Percentiles rank a stretch among this genome's conserved stretches.
Conservation (phyloP, 2,329 filamentous ascomycete species). For the Elsinoe ampelina region DNA sequence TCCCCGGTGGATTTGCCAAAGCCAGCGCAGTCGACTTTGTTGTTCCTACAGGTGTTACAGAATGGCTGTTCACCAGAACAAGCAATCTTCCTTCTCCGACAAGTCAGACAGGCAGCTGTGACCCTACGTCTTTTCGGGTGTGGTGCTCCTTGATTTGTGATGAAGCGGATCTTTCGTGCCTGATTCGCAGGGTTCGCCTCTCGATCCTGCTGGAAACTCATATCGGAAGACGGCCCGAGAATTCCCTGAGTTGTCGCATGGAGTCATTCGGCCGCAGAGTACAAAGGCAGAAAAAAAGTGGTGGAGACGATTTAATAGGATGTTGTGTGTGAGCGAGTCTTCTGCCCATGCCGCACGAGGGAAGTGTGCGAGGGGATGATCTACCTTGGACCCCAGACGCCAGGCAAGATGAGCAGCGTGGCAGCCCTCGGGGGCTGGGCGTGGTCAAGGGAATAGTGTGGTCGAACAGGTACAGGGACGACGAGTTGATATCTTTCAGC, state of each 20-base stretch:
- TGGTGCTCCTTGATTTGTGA: constrained; percentile 72
- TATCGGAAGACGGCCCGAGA: neutral
- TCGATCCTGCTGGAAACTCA: constrained; percentile 3
- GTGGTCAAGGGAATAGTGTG: neutral
- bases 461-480: neutral
- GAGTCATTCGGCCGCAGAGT: neutral
- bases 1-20: constrained; percentile 27
- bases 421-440: neutral
- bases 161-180: constrained; percentile 48
- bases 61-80: constrained; percentile 37
- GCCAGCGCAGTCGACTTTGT: constrained; percentile 40
- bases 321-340: neutral
- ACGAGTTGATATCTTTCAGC: neutral
- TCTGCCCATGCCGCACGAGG: constrained; percentile 5
- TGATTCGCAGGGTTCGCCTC: constrained; percentile 11
- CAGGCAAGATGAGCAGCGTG: neutral
- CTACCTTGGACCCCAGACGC: neutral
- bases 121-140: constrained; percentile 70
- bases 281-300: neutral
- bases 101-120: constrained; percentile 55
- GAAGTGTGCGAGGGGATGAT: neutral
- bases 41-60: constrained; percentile 39
- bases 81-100: constrained; percentile 41
- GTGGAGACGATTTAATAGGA: neutral
- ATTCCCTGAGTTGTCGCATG: neutral